A percentile compares a stretch with the other conserved stretches of the same genome.
These are phyloP conservation scores for Marasmius fiardii DNA, from an alignment of 1,284 basidiomycete genomes.

Conservation along the genomic window DNA sequence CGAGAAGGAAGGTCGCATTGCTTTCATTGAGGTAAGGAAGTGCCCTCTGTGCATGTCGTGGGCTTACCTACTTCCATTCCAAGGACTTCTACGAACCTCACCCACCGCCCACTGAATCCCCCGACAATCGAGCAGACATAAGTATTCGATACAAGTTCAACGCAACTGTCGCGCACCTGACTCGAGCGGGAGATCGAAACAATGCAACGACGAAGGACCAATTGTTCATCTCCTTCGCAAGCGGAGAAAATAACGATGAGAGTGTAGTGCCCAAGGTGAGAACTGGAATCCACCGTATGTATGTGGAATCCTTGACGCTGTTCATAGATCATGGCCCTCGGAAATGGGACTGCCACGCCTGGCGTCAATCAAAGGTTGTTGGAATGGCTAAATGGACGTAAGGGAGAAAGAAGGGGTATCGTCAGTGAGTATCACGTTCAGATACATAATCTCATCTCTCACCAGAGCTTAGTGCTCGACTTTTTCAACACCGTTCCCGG, in stretches of 20 bases:
- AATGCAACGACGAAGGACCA: conserved; percentile 28
- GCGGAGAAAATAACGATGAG: conserved; percentile 28
- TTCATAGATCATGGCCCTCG: conserved; percentile 36
- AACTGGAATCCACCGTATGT: conserved; percentile 9
- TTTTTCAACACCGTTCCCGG: conserved; percentile 17
- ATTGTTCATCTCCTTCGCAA: conserved; percentile 42
- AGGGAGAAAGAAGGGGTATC: conserved; percentile 39
- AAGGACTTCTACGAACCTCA: conserved; percentile 36
- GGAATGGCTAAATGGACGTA: conserved; percentile 33
- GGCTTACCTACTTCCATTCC: background rate
- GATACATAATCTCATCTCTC: background rate
- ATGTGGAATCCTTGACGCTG: background rate
- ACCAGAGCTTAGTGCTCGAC: conserved; percentile 14
- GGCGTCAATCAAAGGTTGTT: conserved; percentile 40
- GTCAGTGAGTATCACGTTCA: conserved; percentile 30
- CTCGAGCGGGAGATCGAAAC: conserved; percentile 26
- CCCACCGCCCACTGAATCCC: conserved; percentile 14
- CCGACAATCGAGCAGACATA: conserved; percentile 27
- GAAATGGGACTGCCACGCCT: conserved; percentile 27
- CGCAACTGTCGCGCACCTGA: conserved; percentile 32
- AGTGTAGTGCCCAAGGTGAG: conserved; percentile 25
- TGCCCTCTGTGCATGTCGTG: background rate
- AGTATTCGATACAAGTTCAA: conserved; percentile 40
- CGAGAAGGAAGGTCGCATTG: conserved; percentile 26
- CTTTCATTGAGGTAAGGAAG: conserved; percentile 35